Conservation (phyloP, 352 stramenopile species). For the Phytophthora capsici region DNA sequence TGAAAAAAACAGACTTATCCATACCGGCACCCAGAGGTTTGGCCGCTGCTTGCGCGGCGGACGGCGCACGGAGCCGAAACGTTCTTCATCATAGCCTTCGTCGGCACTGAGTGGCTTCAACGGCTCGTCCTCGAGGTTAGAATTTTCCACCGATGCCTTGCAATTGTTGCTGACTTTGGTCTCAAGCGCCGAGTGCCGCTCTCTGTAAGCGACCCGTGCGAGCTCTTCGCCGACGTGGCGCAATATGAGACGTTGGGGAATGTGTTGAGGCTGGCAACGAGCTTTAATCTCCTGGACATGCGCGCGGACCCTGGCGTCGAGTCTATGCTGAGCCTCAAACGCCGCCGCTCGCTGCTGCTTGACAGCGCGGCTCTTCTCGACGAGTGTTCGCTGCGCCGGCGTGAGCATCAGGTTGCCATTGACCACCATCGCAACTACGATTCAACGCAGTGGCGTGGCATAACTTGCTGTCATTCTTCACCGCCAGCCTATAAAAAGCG, state of each 20-base stretch:
- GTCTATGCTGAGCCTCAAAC: slow-evolving; percentile 43
- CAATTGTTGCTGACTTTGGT: slow-evolving; percentile 9
- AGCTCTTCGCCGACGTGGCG: slow-evolving; percentile 71
- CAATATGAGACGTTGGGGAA: slow-evolving; percentile 54
- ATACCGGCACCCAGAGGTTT: slow-evolving; percentile 64
- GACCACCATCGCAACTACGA: slow-evolving; percentile 17
- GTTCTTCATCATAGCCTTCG: slow-evolving; percentile 66
- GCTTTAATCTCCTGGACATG: slow-evolving; percentile 46
- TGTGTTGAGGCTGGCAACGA: slow-evolving; percentile 29
- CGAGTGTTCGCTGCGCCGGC: slow-evolving; percentile 55
- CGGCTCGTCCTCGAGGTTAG: slow-evolving; percentile 1
- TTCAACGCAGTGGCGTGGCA: neutral
- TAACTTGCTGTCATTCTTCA: neutral
- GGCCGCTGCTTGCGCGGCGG: slow-evolving; percentile 52
- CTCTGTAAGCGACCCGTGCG: slow-evolving; percentile 47
- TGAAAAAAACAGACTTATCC: slow-evolving; percentile 13
- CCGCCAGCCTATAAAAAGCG: slow-evolving; percentile 35
- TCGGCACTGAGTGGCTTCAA: slow-evolving; percentile 21
- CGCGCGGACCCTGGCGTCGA: slow-evolving; percentile 32
- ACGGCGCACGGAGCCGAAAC: slow-evolving; percentile 54
- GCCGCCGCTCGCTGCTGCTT: slow-evolving; percentile 48
- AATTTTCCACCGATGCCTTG: neutral
- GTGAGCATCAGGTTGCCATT: slow-evolving; percentile 45
- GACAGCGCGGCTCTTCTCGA: slow-evolving; percentile 57
- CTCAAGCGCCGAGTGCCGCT: slow-evolving; percentile 5